phyloP scores from a whole-genome alignment of 768 basidiomycete species.

The Suillus cothurnatus region DNA sequence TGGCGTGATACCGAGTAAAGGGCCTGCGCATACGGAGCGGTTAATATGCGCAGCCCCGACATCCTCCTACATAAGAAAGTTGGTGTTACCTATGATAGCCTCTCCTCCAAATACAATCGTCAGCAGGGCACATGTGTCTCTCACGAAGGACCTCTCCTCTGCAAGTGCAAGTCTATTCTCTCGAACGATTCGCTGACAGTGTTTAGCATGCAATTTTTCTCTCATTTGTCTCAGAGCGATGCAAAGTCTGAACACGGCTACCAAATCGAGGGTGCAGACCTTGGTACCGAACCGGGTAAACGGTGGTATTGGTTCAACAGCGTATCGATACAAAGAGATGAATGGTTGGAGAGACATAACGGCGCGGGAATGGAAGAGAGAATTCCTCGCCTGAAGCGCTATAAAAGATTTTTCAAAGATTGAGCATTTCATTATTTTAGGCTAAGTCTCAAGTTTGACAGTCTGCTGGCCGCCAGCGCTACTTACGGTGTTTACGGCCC shows the following conservation, averaged over 20 bases:
- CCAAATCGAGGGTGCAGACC: slow-evolving; percentile 66
- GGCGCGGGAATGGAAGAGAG: neutral
- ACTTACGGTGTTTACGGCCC: neutral
- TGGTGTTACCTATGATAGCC: slow-evolving; percentile 57
- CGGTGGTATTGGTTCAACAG: slow-evolving; percentile 60
- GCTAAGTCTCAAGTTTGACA: too few species aligned
- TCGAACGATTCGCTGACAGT: slow-evolving; percentile 35
- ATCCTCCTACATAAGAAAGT: neutral
- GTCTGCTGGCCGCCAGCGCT: neutral
- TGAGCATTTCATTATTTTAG: too few species aligned
- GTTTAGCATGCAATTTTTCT: slow-evolving; percentile 48
- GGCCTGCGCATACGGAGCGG: slow-evolving; percentile 40
- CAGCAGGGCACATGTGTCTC: slow-evolving; percentile 57
- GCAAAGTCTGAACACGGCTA: slow-evolving; percentile 70
- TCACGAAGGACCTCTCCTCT: slow-evolving; percentile 58
- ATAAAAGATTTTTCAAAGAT: too few species aligned
- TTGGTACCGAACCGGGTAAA: slow-evolving; percentile 66
- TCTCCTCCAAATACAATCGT: slow-evolving; percentile 83
- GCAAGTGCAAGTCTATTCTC: slow-evolving; percentile 36
- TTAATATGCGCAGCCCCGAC: slow-evolving; percentile 5
- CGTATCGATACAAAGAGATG: slow-evolving; percentile 52
- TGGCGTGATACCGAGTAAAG: slow-evolving; percentile 64
- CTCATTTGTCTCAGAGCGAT: slow-evolving; percentile 67
- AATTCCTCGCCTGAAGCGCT: neutral
- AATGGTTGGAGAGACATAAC: slow-evolving; percentile 42